Percentiles rank a stretch among this genome's conserved stretches.
Evolutionary conservation across 495 filamentous ascomycete species (phyloP).

Genomic region (Antarctomyces pellizariae): DNA sequence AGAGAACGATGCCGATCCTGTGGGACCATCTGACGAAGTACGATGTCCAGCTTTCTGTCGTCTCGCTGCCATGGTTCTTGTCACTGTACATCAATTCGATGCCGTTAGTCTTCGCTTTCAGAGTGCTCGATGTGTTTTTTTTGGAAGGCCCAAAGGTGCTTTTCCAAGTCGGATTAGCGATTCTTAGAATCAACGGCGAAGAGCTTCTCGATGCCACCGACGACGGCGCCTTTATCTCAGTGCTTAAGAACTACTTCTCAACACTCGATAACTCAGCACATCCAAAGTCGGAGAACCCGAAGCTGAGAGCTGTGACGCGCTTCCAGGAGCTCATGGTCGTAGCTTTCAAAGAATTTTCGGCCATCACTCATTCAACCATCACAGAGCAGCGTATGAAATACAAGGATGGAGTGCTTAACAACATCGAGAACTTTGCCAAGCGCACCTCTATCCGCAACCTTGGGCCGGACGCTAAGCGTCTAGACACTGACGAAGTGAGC

Average conservation of each 20-base stretch:
- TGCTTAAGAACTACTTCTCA: constrained; percentile 86
- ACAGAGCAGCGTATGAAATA: constrained; percentile 73
- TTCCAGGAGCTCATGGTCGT: constrained; percentile 98
- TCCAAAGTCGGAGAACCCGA: constrained; percentile 80
- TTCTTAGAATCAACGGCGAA: constrained; percentile 92
- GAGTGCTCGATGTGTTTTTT: constrained; percentile 94
- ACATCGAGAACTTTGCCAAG: constrained; percentile 92
- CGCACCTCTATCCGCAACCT: constrained; percentile 89
- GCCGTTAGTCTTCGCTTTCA: constrained; percentile 90
- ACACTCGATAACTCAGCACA: constrained; percentile 88
- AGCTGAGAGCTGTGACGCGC: constrained; percentile 71
- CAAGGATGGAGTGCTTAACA: constrained; percentile 76
- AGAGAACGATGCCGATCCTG: constrained; percentile 94
- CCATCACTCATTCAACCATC: constrained; percentile 81
- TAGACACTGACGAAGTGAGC: constrained; percentile 65
- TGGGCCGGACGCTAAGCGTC: constrained; percentile 77
- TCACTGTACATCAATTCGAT: constrained; percentile 98
- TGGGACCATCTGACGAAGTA: constrained; percentile 93
- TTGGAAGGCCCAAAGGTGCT: constrained; percentile 92
- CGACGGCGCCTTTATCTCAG: constrained; percentile 89
- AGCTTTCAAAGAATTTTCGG: constrained; percentile 91
- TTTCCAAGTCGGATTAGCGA: constrained; percentile 89
- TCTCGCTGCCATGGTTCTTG: constrained; percentile 93
- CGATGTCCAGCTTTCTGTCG: constrained; percentile 95
- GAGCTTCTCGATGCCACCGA: constrained; percentile 89